Base-by-base conservation (phyloP, 2,329 filamentous ascomycete genomes). In the Fusarium neocosmosporiellum region DNA sequence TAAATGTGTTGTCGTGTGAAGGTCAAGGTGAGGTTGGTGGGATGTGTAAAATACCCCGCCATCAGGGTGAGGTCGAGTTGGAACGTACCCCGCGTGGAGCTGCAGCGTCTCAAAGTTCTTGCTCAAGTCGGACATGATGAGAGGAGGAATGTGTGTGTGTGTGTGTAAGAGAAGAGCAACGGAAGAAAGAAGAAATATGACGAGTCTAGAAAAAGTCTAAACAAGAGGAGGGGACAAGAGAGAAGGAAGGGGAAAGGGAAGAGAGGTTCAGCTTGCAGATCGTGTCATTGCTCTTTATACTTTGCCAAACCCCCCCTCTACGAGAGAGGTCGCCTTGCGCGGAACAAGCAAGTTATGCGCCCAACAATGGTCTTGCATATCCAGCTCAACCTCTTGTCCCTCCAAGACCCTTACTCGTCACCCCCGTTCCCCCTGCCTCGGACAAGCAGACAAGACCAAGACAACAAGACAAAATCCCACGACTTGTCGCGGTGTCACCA, bases 51-150 rank as follows among this genome's bases (percentile, higher is more conserved):
- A 27, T 69, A 67, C 69, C 67, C 73, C 70, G 72, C 71, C 63
- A 74, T 73, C 24, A n/a, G 53, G 63, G 62, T 33, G 37, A 65
- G 53, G 46, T 43, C 10, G 27, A n/a, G 53, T 31, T 29, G 55
- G 34, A 63, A 80, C 86, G 78, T 89, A 94, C 91, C 94, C 94
- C 80, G 93, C 94, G 82, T 96, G 94, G 75, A 96, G 89, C 86
- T 96, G 94, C 73, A 96, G 88, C 69, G 94, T 96, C 86, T 96
- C 94, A 77, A 96, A 96, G 82, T 91, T 89, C 76, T 86, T 87
- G 83, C 85, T 87, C 46, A 86, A 78, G 66, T 88, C 85, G 53
- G 82, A 78, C 82, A 83, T 82, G 65, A 43, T 80, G 71, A 62
- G 33, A 54, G 10, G 16, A 31, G n/a, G 27, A n/a, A 22, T 34